Evolutionary conservation across 139 green algal genomes (phyloP).

Genomic region (Closterium sp.): DNA sequence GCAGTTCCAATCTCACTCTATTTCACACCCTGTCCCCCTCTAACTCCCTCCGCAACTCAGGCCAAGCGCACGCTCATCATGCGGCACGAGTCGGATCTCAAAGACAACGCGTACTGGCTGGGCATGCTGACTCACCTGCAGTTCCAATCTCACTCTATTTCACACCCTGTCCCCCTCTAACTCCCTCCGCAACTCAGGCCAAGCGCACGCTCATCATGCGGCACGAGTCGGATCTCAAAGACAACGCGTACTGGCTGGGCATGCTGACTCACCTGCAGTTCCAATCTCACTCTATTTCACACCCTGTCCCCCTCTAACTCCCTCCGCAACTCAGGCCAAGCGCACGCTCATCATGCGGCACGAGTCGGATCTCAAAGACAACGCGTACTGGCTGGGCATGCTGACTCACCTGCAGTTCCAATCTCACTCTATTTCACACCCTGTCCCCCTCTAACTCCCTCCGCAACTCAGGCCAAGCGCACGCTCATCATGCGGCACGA

Average conservation of each 20-base stretch:
- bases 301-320: too few relatives aligned
- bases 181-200: too few relatives aligned
- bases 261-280: slow-evolving; percentile 61
- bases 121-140: slow-evolving; percentile 65
- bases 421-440: too few relatives aligned
- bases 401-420: slow-evolving; percentile 93
- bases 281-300: not conserved
- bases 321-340: too few relatives aligned
- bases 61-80: slow-evolving; percentile 83
- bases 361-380: slow-evolving; percentile 92
- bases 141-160: not conserved
- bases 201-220: slow-evolving; percentile 89
- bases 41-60: not conserved
- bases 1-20: too few relatives aligned
- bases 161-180: too few relatives aligned
- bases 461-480: slow-evolving; percentile 65
- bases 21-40: too few relatives aligned
- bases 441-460: too few relatives aligned
- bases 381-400: slow-evolving; percentile 88
- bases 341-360: slow-evolving; percentile 91
- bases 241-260: slow-evolving; percentile 88
- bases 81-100: slow-evolving; percentile 92
- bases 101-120: slow-evolving; percentile 89
- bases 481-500: slow-evolving; percentile 94
- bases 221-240: slow-evolving; percentile 92